A percentile compares a stretch with the other conserved stretches of the same genome.
phyloP scores from a whole-genome alignment of 345 rosid genomes.

The Noccaea bulbosa region DNA sequence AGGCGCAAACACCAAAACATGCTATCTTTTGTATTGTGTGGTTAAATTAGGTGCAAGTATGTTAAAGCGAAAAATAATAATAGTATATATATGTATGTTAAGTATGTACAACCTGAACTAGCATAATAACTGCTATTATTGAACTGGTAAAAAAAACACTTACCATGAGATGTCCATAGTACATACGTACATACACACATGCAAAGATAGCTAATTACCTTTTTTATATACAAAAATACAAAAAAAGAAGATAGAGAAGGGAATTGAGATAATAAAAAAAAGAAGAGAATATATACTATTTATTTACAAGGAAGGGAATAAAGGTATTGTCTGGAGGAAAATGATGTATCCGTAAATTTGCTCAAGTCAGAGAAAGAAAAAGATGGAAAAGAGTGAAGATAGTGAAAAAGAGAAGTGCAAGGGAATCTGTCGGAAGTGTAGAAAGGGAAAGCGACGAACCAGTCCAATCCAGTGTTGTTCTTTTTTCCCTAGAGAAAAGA shows the following conservation, averaged over 20 bases:
- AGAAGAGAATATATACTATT: too few relatives aligned
- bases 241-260: constrained; percentile 7
- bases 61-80: too few relatives aligned
- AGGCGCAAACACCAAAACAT: constrained; percentile 26
- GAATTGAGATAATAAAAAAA: neutral
- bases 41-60: constrained; percentile 18
- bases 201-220: constrained; percentile 21
- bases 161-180: constrained; percentile 2
- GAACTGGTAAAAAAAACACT: neutral
- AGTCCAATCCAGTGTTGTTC: constrained; percentile 31
- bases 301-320: constrained; percentile 2
- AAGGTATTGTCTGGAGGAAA: constrained; percentile 36
- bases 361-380: constrained; percentile 5
- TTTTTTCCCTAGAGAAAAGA: neutral
- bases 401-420: constrained; percentile 35
- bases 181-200: constrained; percentile 5
- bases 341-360: constrained; percentile 23
- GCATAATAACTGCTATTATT: neutral
- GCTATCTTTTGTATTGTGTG: constrained; percentile 4
- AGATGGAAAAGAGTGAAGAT: neutral
- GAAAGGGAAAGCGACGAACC: constrained; percentile 39
- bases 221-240: neutral
- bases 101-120: neutral
- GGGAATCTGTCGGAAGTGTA: constrained; percentile 41
- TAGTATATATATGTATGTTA: neutral